phyloP scores from a whole-genome alignment of 345 rosid species.

The Rhodomyrtus tomentosa region DNA sequence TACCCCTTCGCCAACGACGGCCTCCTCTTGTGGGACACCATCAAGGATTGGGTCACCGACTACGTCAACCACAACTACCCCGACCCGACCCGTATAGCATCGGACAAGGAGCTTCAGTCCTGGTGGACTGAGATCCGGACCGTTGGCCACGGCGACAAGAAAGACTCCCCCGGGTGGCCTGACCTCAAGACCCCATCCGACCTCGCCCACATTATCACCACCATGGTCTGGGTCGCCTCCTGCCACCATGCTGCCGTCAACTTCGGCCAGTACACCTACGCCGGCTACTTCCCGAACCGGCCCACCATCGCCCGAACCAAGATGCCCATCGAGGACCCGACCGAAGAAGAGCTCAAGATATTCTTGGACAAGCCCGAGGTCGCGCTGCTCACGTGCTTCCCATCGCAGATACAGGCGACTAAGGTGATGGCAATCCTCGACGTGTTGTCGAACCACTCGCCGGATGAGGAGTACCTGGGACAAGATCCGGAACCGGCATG shows the following conservation, averaged over 20 bases:
- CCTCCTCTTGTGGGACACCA: slow-evolving; percentile 28
- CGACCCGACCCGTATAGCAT: slow-evolving; percentile 6
- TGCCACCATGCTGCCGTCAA: slow-evolving; percentile 46
- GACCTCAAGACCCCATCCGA: slow-evolving; percentile 11
- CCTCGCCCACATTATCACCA: slow-evolving; percentile 23
- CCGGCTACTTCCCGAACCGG: slow-evolving; percentile 36
- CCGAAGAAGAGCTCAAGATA: slow-evolving; percentile 14
- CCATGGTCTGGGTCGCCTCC: slow-evolving; percentile 31
- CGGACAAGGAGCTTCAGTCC: slow-evolving; percentile 41
- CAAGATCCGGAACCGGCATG: slow-evolving; percentile 17
- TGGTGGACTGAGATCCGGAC: slow-evolving; percentile 49
- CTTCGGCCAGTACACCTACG: slow-evolving; percentile 41
- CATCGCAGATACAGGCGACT: slow-evolving; percentile 35
- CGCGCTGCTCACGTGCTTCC: slow-evolving; percentile 19
- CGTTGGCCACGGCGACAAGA: slow-evolving; percentile 40
- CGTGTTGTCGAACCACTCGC: slow-evolving; percentile 35
- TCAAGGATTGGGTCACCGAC: slow-evolving; percentile 30
- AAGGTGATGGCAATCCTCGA: slow-evolving; percentile 29
- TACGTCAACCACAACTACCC: slow-evolving; percentile 42
- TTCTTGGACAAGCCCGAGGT: slow-evolving; percentile 24
- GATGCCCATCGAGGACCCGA: slow-evolving; percentile 35
- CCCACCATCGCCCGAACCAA: slow-evolving; percentile 31
- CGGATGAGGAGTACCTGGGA: slow-evolving; percentile 48
- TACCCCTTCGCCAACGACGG: slow-evolving; percentile 59
- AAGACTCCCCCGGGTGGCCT: slow-evolving; percentile 48